These are phyloP conservation scores for Fraxinus platypoda DNA, from an alignment of 305 asterid species.

Conservation along the genomic window DNA sequence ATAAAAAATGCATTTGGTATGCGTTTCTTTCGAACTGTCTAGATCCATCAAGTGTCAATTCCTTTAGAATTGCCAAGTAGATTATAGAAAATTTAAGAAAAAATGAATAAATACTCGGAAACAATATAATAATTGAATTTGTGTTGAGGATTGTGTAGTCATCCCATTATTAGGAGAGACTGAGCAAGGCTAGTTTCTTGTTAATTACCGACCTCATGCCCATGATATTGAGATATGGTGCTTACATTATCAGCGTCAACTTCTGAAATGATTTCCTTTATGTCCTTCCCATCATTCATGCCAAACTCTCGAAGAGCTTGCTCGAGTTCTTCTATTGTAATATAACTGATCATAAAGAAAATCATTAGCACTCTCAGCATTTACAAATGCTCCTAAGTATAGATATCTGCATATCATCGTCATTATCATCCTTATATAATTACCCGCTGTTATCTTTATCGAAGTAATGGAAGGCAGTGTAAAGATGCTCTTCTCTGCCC, in stretches of 20 bases:
- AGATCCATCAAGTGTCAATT: not conserved
- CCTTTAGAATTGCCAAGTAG: not conserved
- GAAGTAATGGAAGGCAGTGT: constrained; percentile 90
- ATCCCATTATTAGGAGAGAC: not conserved
- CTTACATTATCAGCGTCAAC: constrained; percentile 73
- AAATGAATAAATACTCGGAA: not conserved
- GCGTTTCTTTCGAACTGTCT: not conserved
- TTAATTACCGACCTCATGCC: not conserved
- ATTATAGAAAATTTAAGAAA: not conserved
- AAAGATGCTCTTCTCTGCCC: constrained; percentile 47
- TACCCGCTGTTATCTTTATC: constrained; percentile 91
- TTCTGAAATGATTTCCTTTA: constrained; percentile 74
- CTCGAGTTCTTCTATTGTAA: constrained; percentile 89
- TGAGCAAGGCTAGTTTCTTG: not conserved
- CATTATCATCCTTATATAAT: not conserved
- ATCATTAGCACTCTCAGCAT: not conserved
- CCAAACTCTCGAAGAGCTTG: constrained; percentile 90
- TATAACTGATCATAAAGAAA: constrained; percentile 23
- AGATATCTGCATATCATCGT: not conserved
- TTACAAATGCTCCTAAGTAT: not conserved
- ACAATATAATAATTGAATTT: not conserved
- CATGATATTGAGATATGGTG: not conserved
- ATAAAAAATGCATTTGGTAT: not conserved
- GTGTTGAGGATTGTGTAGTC: not conserved
- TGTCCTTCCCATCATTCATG: constrained; percentile 79